A percentile compares a stretch with the other conserved stretches of the same genome.
Evolutionary conservation across 176 grass and related monocot species (phyloP).

Genomic region (Bothriochloa decipiens): DNA sequence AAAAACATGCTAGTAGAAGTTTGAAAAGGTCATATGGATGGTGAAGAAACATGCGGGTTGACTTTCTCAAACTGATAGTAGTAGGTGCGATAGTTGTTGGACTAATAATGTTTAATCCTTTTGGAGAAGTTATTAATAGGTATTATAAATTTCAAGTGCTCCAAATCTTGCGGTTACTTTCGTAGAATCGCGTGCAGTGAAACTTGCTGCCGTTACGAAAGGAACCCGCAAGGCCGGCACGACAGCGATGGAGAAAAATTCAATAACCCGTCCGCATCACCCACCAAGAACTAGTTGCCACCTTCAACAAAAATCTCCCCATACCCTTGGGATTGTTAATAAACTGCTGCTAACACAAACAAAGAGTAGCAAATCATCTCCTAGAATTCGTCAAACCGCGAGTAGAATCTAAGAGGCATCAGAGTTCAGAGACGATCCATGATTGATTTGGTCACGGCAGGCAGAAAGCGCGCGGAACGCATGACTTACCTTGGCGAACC

Average conservation of each 20-base stretch:
- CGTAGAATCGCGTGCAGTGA: neutral
- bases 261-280: neutral
- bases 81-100: neutral
- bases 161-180: neutral
- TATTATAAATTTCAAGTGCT: neutral
- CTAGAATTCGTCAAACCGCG: neutral
- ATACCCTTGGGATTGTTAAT: neutral
- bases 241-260: neutral
- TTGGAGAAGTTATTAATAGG: neutral
- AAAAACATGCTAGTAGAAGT: neutral
- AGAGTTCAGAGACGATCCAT: neutral
- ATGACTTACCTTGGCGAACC: constrained; percentile 78
- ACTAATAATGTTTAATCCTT: neutral
- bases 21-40: neutral
- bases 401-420: neutral
- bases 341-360: neutral
- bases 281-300: neutral
- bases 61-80: neutral
- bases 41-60: neutral
- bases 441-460: neutral
- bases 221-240: neutral
- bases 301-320: neutral
- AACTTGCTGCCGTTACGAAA: neutral
- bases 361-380: constrained; percentile 7
- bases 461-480: neutral